Evolutionary conservation across 331 rosid genomes (phyloP).

Genomic region (Telfairia occidentalis): DNA sequence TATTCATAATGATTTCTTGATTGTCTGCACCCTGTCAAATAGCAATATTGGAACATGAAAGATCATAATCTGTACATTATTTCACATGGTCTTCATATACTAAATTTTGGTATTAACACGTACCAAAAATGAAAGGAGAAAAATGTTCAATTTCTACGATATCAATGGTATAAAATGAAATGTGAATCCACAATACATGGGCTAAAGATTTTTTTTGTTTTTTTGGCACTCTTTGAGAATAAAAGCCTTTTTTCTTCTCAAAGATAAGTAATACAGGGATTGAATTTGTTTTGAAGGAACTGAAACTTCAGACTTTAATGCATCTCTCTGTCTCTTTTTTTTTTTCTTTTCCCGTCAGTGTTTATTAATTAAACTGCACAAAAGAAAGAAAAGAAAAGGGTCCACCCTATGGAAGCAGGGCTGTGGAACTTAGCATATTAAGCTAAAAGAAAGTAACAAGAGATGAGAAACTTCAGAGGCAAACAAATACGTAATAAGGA

Average conservation of each 20-base stretch:
- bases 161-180: too few species aligned
- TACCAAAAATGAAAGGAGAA: not conserved
- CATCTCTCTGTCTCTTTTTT: not conserved
- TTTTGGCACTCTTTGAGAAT: not conserved
- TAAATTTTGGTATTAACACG: not conserved
- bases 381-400: conserved; percentile 3
- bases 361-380: not conserved
- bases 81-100: not conserved
- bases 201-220: not conserved
- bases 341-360: not conserved
- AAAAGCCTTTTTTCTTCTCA: not conserved
- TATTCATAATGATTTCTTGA: not conserved
- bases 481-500: not conserved
- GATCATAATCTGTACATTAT: not conserved
- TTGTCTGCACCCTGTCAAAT: not conserved
- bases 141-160: not conserved
- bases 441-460: not conserved
- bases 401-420: not conserved
- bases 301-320: not conserved
- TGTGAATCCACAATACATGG: not conserved
- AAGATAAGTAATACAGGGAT: not conserved
- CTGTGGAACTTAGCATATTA: not conserved
- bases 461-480: not conserved
- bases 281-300: not conserved
- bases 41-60: not conserved